These are phyloP conservation scores for Calonectria multiphialidica DNA, from an alignment of 2,329 filamentous ascomycete genomes.

Conservation along the genomic window DNA sequence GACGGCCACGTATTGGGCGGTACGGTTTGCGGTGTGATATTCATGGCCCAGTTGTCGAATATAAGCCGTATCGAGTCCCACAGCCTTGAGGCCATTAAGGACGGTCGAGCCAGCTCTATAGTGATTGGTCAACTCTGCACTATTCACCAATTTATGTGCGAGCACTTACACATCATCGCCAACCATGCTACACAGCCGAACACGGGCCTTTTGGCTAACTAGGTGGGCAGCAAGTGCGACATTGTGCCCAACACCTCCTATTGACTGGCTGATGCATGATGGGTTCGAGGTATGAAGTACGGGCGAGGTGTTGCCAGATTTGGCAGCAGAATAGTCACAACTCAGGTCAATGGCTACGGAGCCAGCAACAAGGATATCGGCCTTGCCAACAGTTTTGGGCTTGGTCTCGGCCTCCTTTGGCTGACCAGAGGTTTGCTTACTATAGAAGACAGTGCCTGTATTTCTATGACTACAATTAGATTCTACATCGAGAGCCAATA, in stretches of 20 bases:
- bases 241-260: conserved; percentile 94
- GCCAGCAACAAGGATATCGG: conserved; percentile 88
- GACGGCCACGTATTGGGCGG: conserved; percentile 91
- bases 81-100: conserved; percentile 71
- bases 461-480: conserved; percentile 53
- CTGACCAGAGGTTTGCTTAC: conserved; percentile 19
- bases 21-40: conserved; percentile 69
- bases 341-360: conserved; percentile 89
- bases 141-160: not conserved
- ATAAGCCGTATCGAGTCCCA: conserved; percentile 73
- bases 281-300: conserved; percentile 87
- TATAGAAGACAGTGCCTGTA: conserved; percentile 34
- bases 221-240: conserved; percentile 87
- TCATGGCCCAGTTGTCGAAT: conserved; percentile 68
- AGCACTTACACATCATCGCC: conserved; percentile 77
- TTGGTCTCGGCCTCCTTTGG: conserved; percentile 27
- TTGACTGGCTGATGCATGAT: conserved; percentile 81
- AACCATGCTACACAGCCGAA: conserved; percentile 83
- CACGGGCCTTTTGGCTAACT: conserved; percentile 68
- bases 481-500: conserved; percentile 36
- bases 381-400: conserved; percentile 42
- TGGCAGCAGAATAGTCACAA: conserved; percentile 74
- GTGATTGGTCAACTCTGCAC: conserved; percentile 5
- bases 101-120: conserved; percentile 78
- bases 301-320: conserved; percentile 52